Base-by-base conservation (phyloP, 2,329 filamentous ascomycete species). In the Pseudogymnoascus sp. region DNA sequence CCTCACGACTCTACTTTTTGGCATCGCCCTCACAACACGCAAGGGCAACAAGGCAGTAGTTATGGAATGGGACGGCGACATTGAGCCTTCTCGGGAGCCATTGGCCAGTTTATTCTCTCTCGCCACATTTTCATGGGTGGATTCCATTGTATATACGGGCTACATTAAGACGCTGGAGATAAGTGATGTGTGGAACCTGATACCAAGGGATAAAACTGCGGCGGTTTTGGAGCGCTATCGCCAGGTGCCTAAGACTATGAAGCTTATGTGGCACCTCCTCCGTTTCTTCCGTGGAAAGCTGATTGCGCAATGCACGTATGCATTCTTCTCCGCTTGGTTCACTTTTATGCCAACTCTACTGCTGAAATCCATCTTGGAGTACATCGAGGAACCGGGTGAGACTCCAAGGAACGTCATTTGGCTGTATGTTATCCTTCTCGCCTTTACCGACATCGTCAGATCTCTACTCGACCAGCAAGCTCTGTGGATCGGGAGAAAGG, bases 361-460 rank as follows among this genome's bases (percentile, higher is more conserved):
- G 18, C 82, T 99, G 42, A 93, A 93, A 73, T 89, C 89, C 14
- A 97, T 99, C 66, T 80, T 99, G 29, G 87, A 97, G 75, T 97
- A 96, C 71, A 89, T 97, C n/a, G 92, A 99, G 76, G 80, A 89
- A 63, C 92, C 93, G 1, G 81, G 84, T 0, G 79, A 81, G 3
- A 88, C 88, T 0, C 93, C 95, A 0, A 77, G 83, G 60, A 97
- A 95, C 73, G 92, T 96, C 16, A 87, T 96, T 21, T 99, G 95
- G 95, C 86, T 99, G 61, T 96, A 93, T 71, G 95, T 97, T 57
- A 91, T 96, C 57, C 81, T 96, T 1, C 84, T 99, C 6, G 93
- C 96, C 42, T 81, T 92, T 42, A 88, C 93, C 6, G 92, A 95
- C 65, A 82, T 90, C 42, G 78, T 95, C 23, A 89, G 92, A 64